phyloP scores from a whole-genome alignment of 2,329 filamentous ascomycete genomes.

The Blastomyces percursus region DNA sequence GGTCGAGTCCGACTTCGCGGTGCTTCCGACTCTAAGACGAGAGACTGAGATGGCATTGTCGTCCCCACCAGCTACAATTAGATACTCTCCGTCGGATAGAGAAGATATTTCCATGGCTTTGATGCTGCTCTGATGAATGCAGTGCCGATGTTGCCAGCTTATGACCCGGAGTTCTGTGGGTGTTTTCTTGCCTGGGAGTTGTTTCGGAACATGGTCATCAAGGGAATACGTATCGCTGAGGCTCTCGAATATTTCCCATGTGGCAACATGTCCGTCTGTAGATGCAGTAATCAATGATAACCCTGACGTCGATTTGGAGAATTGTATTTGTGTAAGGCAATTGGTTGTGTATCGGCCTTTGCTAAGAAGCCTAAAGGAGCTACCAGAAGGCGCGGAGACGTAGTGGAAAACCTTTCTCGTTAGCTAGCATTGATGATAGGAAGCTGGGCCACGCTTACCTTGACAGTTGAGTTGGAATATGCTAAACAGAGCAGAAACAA shows the following conservation, averaged over 20 bases:
- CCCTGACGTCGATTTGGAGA: slow-evolving; percentile 35
- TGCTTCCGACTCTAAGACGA: slow-evolving; percentile 22
- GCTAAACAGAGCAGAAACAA: slow-evolving; percentile 56
- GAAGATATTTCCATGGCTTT: slow-evolving; percentile 43
- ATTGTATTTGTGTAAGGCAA: slow-evolving; percentile 58
- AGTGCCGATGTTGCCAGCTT: slow-evolving; percentile 30
- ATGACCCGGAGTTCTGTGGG: slow-evolving; percentile 12
- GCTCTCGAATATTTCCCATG: slow-evolving; percentile 42
- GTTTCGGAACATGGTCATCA: slow-evolving; percentile 6
- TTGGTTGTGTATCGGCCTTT: slow-evolving; percentile 55
- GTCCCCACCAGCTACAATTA: slow-evolving; percentile 71
- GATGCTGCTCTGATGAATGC: slow-evolving; percentile 70
- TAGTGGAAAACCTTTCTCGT: slow-evolving; percentile 37
- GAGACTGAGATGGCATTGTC: slow-evolving; percentile 67
- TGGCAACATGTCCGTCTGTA: slow-evolving; percentile 66
- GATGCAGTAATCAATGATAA: slow-evolving; percentile 49
- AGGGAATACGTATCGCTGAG: slow-evolving; percentile 23
- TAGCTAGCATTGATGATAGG: not conserved
- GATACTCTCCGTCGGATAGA: slow-evolving; percentile 25
- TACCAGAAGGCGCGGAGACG: slow-evolving; percentile 15
- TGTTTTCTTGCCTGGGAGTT: not conserved
- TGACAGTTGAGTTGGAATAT: slow-evolving; percentile 74
- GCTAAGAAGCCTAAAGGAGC: slow-evolving; percentile 36
- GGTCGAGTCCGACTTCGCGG: slow-evolving; percentile 1
- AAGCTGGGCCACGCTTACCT: slow-evolving; percentile 30